Base-by-base conservation (phyloP, 345 rosid genomes). In the Salix koriyanagi region DNA sequence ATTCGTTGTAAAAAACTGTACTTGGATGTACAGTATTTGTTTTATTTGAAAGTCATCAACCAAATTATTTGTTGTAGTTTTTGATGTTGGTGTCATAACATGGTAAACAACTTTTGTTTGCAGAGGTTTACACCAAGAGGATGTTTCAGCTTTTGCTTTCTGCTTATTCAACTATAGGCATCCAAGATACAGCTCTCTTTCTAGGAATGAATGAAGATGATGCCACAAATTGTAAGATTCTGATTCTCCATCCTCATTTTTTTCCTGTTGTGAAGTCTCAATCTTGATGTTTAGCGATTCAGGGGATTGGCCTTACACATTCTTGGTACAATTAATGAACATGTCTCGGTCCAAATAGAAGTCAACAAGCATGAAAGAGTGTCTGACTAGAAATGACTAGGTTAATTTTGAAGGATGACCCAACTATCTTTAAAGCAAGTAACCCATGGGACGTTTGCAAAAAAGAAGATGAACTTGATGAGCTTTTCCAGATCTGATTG, bases 161-260 rank as follows among this genome's bases (percentile, higher is more conserved):
- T 85, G 97, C 99, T 70, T 93, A 96, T 82, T 90, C 98, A 36
- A 92, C 94, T 30, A 87, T 96, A 69, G 87, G 94, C 77, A 79
- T 89, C 79, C 83, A 65, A 69, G 97, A 93, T 77, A 77, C 94
- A 16, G 92, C 94, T 10, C 91, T 77, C 69, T 93, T 92, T 88
- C 87, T 93, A 50, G 99, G 99, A 80, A 96, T 89, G 98, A 86
- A 75, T 2, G 98, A 93, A 83, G 93, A 90, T 34, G 91, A 91
- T 84, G 92, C 92, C 61, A 78, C 88, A 50, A 83, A 83, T 28
- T 92, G 98, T 94, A 89, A 87, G 99, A 44, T 80, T 77, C 77
- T 19, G 58, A 52, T 52, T 18, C 58, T 52, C 23, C 10, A 52
- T 52, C 21, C 23, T 52, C n/a, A 18, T 9, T 6, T 32, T 32